These are phyloP conservation scores for Paecilomyces sp. DNA, from an alignment of 2,329 filamentous ascomycete genomes.

Conservation along the genomic window DNA sequence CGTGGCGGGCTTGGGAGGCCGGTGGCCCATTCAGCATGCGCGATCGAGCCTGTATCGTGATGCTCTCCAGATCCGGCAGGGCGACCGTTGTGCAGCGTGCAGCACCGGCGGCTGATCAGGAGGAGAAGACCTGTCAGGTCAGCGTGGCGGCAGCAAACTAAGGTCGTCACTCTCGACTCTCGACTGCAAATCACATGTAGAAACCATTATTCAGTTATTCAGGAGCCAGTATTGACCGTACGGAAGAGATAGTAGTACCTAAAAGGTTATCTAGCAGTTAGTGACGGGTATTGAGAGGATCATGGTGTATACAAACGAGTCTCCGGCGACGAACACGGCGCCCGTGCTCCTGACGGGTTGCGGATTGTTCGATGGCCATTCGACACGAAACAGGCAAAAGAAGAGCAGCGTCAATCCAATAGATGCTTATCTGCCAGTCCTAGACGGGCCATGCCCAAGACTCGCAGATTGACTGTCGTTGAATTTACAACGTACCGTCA, in stretches of 20 bases:
- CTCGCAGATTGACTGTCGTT: not conserved
- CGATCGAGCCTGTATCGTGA: not conserved
- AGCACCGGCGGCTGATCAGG: conserved; percentile 1
- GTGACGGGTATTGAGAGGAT: not conserved
- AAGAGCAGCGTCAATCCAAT: not conserved
- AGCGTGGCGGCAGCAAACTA: not conserved
- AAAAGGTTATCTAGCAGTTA: too few species aligned
- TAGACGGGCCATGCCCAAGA: not conserved
- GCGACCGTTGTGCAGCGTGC: not conserved
- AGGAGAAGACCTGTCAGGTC: conserved; percentile 1
- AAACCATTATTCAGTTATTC: too few species aligned
- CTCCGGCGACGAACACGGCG: not conserved
- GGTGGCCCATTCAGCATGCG: not conserved
- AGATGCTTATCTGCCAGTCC: not conserved
- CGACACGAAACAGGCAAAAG: not conserved
- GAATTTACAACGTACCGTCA: not conserved
- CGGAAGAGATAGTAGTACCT: too few species aligned
- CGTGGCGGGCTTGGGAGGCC: not conserved
- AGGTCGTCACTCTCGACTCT: not conserved
- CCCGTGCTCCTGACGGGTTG: not conserved
- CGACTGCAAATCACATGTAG: too few species aligned
- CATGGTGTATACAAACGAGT: not conserved
- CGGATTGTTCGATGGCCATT: not conserved
- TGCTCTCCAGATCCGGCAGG: not conserved
- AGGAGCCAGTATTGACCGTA: too few species aligned